Evolutionary conservation across 1,139 yeast genomes (phyloP), one percentile per base, ranked within the genome.

Genomic region (Pichia sp.): DNA sequence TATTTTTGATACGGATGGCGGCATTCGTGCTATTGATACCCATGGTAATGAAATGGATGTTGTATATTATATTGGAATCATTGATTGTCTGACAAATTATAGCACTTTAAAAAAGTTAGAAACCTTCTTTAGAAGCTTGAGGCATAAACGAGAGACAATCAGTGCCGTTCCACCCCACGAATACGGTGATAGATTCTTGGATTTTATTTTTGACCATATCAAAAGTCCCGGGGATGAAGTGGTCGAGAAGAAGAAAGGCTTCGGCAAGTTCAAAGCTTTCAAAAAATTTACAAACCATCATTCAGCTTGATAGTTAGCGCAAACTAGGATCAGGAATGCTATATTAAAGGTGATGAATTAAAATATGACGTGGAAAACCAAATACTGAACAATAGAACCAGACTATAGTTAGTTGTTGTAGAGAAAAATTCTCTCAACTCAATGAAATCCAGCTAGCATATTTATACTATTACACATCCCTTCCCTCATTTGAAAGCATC

Each of bases 151-250:
- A 54, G 75, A 76, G 44, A 78, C 85, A 2, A 85, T 93, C 5
- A 87, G 96, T 58, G 96, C 99, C 0, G 76, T 95, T 9, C 99
- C 99, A 0, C 91, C 98, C 0, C 65, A 64, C 16, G 97, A 91
- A 60, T 95, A 95, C 65, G 98, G 97, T 18, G 84, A 85, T 55
- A 74, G 99, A 61, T 91, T 95, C 67, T 72, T 85, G 56, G 73
- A 74, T 19, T 95, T 95, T 65, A 83, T 95, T 59, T 74, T 73
- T 53, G 68, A 64, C 51, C 66, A 60, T 36, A 59, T 59, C n/a
- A 48, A 43, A 39, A 45, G 55, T 10, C 57, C 60, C 2, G 48
- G 48, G 9, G 45, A 45, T n/a, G 47, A 30, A 10, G 13, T 25
- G 7, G 28, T 40, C 9, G 26, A 23, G 12, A 47, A 44, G 22